Conservation (phyloP, 2,329 filamentous ascomycete species). For the Sporothrix phasma region DNA sequence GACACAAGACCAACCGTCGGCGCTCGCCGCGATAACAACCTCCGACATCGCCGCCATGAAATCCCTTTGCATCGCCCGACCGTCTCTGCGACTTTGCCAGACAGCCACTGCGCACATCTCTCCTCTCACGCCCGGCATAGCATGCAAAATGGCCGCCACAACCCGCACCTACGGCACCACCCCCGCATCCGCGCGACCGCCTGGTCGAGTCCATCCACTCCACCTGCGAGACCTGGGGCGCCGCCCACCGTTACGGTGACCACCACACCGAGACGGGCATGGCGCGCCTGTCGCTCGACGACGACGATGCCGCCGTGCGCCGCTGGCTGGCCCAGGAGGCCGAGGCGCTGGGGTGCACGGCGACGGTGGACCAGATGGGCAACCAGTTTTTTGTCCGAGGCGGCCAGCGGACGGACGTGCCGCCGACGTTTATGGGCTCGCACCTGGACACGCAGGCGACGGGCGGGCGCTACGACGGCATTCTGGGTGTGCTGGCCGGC, state of each 20-base stretch:
- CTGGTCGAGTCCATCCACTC: neutral
- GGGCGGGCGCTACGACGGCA: constrained; percentile 66
- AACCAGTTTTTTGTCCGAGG: constrained; percentile 68
- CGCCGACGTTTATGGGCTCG: constrained; percentile 55
- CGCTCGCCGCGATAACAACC: neutral
- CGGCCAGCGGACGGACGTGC: constrained; percentile 53
- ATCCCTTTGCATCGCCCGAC: neutral
- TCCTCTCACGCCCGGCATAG: neutral
- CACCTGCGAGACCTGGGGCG: neutral
- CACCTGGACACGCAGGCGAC: constrained; percentile 39
- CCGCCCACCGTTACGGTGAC: neutral
- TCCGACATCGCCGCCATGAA: neutral
- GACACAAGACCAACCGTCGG: neutral
- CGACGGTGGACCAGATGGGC: constrained; percentile 65
- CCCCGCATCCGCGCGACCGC: neutral
- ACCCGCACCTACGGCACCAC: neutral
- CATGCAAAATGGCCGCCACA: neutral
- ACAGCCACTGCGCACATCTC: no score
- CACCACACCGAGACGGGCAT: constrained; percentile 54
- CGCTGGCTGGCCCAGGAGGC: constrained; percentile 66
- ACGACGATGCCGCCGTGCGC: constrained; percentile 60
- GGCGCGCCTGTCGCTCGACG: constrained; percentile 61
- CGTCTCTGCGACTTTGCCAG: neutral
- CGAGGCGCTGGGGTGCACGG: constrained; percentile 52
- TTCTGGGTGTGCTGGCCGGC: constrained; percentile 62